A percentile compares a stretch with the other conserved stretches of the same genome.
phyloP scores from a whole-genome alignment of 106 monocot species.

The Vanilla planifolia region DNA sequence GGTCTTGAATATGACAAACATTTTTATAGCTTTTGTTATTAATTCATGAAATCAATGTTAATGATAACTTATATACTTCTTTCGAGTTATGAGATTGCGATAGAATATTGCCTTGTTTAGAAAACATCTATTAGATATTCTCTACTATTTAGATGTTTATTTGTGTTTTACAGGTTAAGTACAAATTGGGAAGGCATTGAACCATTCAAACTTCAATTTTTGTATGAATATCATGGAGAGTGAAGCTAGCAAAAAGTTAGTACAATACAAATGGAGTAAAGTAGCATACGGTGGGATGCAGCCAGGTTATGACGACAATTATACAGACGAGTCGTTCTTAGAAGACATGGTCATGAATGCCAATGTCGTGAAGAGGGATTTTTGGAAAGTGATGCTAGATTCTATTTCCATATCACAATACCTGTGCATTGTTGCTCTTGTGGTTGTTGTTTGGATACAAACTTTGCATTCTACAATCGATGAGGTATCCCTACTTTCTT shows the following conservation, averaged over 20 bases:
- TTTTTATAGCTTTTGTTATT: too few species aligned
- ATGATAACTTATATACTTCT: too few species aligned
- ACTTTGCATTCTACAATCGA: constrained; percentile 63
- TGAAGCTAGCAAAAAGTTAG: constrained; percentile 5
- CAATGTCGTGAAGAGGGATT: constrained; percentile 88
- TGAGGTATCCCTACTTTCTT: constrained; percentile 53
- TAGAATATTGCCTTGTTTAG: too few species aligned
- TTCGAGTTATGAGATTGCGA: too few species aligned
- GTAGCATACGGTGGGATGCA: constrained; percentile 94
- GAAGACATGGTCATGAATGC: constrained; percentile 96
- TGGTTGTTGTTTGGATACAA: constrained; percentile 67
- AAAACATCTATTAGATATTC: too few species aligned
- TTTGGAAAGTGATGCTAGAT: constrained; percentile 66
- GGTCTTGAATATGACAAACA: too few species aligned
- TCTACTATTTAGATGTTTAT: too few species aligned
- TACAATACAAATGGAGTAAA: constrained; percentile 67
- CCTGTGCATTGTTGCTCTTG: constrained; percentile 71
- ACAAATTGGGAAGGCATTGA: background rate
- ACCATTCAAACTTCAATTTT: background rate
- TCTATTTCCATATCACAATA: constrained; percentile 89
- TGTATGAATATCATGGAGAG: constrained; percentile 21
- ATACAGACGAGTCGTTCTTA: constrained; percentile 83
- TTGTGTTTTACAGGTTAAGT: background rate
- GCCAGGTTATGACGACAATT: constrained; percentile 81
- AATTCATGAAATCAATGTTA: too few species aligned